Conservation (phyloP, 2,329 filamentous ascomycete genomes). For the Epichloe sp. region DNA sequence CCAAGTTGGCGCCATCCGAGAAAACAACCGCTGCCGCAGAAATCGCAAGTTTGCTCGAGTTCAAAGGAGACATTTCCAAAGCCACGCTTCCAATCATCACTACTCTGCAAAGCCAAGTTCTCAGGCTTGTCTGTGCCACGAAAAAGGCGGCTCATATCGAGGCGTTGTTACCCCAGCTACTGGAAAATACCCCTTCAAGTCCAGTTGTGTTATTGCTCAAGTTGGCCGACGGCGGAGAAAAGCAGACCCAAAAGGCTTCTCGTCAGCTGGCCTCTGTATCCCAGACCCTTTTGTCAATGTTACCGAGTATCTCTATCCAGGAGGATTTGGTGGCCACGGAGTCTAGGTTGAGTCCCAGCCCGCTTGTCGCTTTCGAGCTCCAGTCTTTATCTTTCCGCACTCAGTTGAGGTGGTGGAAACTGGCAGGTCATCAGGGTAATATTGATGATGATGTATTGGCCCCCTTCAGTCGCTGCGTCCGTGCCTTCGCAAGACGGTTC, state of each 20-base stretch:
- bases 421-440: slow-evolving; percentile 47
- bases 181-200: slow-evolving; percentile 38
- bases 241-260: slow-evolving; percentile 42
- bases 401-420: slow-evolving; percentile 51
- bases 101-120: slow-evolving; percentile 48
- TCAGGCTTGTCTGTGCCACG: slow-evolving; percentile 48
- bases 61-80: slow-evolving; percentile 32
- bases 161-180: slow-evolving; percentile 40
- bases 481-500: slow-evolving; percentile 44
- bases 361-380: slow-evolving; percentile 45
- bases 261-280: slow-evolving; percentile 55
- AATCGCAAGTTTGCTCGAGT: slow-evolving; percentile 49
- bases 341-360: slow-evolving; percentile 39
- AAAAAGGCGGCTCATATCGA: slow-evolving; percentile 49
- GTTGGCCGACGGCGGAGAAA: slow-evolving; percentile 27
- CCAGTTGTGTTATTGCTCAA: slow-evolving; percentile 43
- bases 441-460: slow-evolving; percentile 51
- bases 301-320: slow-evolving; percentile 51
- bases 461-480: slow-evolving; percentile 50
- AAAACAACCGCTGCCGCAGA: slow-evolving; percentile 16
- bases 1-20: slow-evolving; percentile 17
- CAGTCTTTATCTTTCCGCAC: slow-evolving; percentile 50
- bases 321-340: slow-evolving; percentile 46
- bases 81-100: slow-evolving; percentile 42
- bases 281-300: slow-evolving; percentile 50